Percentiles rank a stretch among this genome's conserved stretches.
These are phyloP conservation scores for Allium fistulosum DNA, from an alignment of 106 monocot genomes.

Conservation along the genomic window DNA sequence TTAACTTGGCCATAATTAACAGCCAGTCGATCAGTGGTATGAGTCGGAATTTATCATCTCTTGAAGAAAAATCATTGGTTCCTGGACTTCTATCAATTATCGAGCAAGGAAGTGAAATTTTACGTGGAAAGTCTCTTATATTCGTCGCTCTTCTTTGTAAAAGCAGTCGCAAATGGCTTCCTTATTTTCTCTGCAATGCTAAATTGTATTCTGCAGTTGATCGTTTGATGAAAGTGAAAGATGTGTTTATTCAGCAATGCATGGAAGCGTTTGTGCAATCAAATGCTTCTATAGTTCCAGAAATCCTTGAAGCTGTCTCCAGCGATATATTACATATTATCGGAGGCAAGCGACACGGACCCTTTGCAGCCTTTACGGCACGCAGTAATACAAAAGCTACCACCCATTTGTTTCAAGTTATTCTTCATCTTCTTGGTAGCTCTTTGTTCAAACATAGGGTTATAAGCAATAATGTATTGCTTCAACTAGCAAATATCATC, in stretches of 20 bases:
- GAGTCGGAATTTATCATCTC: conserved; percentile 40
- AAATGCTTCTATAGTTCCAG: conserved; percentile 50
- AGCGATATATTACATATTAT: conserved; percentile 81
- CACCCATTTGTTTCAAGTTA: conserved; percentile 61
- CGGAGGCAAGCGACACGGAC: conserved; percentile 63
- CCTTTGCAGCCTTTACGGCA: conserved; percentile 32
- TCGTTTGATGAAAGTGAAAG: conserved; percentile 76
- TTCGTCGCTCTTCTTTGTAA: conserved; percentile 91
- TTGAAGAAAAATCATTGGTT: conserved; percentile 76
- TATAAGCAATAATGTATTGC: conserved; percentile 51
- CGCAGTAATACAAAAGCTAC: conserved; percentile 60
- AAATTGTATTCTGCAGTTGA: conserved; percentile 75
- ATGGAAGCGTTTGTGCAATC: conserved; percentile 65
- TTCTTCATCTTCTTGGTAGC: conserved; percentile 95
- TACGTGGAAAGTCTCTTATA: conserved; percentile 85
- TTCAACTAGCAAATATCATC: conserved; percentile 69
- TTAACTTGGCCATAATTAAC: conserved; percentile 56
- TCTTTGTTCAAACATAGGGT: conserved; percentile 66
- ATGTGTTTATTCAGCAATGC: conserved; percentile 59
- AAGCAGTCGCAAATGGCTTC: conserved; percentile 80
- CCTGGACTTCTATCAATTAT: conserved; percentile 58
- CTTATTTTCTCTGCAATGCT: conserved; percentile 71
- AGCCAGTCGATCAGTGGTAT: conserved; percentile 39
- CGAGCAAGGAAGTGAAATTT: conserved; percentile 78
- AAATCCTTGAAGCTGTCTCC: conserved; percentile 63